phyloP scores from a whole-genome alignment of 352 stramenopile genomes.

The Phytophthora hibernalis region DNA sequence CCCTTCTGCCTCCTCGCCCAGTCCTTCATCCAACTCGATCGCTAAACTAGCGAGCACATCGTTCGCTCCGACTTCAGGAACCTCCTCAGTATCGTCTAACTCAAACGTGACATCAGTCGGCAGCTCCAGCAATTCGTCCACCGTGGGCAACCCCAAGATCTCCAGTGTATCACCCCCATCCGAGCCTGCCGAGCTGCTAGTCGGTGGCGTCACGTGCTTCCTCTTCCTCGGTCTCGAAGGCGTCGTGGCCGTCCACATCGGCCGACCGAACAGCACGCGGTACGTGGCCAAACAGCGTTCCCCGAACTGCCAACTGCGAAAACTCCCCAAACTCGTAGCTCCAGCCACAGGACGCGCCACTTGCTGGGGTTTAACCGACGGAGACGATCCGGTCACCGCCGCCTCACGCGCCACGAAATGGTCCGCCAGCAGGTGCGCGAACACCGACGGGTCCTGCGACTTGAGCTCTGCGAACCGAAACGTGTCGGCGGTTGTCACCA shows the following conservation, averaged over 20 bases:
- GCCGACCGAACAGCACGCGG: conserved; percentile 52
- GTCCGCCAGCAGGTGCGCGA: conserved; percentile 35
- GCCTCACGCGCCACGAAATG: conserved; percentile 36
- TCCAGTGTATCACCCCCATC: conserved; percentile 6
- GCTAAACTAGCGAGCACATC: conserved; percentile 29
- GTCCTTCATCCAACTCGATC: conserved; percentile 25
- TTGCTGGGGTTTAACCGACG: conserved; percentile 11
- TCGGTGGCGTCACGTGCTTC: conserved; percentile 27
- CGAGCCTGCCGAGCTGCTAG: conserved; percentile 29
- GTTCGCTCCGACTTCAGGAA: too few species aligned
- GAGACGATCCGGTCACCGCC: background rate
- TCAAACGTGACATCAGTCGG: conserved; percentile 29
- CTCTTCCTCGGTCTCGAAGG: conserved; percentile 27
- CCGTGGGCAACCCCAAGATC: conserved; percentile 26
- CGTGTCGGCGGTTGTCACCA: conserved; percentile 3
- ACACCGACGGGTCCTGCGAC: conserved; percentile 28
- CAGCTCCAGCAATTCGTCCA: conserved; percentile 35
- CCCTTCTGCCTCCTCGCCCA: conserved; percentile 8
- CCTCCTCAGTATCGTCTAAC: conserved; percentile 7
- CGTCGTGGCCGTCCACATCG: conserved; percentile 21
- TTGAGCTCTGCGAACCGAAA: conserved; percentile 24
- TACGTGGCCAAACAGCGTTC: conserved; percentile 52
- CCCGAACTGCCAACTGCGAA: conserved; percentile 36
- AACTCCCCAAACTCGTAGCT: conserved; percentile 38
- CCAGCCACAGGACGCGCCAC: conserved; percentile 15